These are phyloP conservation scores for Breynia disticha DNA, from an alignment of 441 rosid genomes.

Conservation along the genomic window DNA sequence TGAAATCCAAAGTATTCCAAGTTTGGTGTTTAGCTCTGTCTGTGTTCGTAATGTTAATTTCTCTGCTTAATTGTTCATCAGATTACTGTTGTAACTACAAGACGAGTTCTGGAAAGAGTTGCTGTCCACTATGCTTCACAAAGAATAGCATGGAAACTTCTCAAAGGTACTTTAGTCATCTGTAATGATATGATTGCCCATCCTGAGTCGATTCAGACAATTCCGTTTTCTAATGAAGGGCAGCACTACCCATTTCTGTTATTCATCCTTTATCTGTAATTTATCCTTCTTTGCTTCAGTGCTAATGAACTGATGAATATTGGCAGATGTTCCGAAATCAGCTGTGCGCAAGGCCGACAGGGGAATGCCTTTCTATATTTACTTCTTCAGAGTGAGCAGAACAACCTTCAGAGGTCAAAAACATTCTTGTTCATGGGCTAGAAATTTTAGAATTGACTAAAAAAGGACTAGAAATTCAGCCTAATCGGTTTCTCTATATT, in stretches of 20 bases:
- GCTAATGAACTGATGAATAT: constrained; percentile 11
- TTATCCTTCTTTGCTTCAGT: too few relatives aligned
- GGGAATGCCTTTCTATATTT: constrained; percentile 56
- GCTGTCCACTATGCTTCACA: constrained; percentile 72
- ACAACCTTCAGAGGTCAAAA: constrained; percentile 79
- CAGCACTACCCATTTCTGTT: too few relatives aligned
- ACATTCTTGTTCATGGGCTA: not conserved
- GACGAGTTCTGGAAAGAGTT: constrained; percentile 82
- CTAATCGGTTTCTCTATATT: constrained; percentile 2
- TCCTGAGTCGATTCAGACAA: not conserved
- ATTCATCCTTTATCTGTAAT: too few relatives aligned
- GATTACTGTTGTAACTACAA: constrained; percentile 83
- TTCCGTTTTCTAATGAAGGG: not conserved
- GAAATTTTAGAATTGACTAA: too few relatives aligned
- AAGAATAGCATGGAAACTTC: constrained; percentile 94
- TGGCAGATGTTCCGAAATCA: constrained; percentile 71
- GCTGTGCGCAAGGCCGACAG: constrained; percentile 73
- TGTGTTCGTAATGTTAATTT: too few relatives aligned
- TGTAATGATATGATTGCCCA: not conserved
- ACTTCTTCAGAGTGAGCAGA: constrained; percentile 58
- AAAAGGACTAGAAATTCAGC: not conserved
- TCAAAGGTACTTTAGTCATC: constrained; percentile 51
- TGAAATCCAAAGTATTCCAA: too few relatives aligned
- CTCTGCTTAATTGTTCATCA: too few relatives aligned
- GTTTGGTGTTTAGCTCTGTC: not conserved